Conservation (phyloP, 208 protist species). For the Trypanosoma mega region DNA sequence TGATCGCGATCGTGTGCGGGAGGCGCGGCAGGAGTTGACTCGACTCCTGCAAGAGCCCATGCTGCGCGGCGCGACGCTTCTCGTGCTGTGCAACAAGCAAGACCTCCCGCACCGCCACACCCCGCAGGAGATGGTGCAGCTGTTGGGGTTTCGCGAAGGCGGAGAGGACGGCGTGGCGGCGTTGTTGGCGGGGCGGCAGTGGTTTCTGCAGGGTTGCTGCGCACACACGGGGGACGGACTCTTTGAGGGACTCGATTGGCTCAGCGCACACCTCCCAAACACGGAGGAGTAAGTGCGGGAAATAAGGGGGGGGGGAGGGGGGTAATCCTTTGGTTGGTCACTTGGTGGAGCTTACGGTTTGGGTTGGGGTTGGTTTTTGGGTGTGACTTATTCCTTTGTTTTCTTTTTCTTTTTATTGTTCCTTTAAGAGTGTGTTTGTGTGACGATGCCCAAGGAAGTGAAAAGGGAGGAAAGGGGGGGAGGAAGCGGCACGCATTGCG, state of each 20-base stretch:
- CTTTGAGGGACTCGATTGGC: slow-evolving; percentile 97
- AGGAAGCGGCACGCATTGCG: no score
- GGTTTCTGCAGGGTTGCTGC: slow-evolving; percentile 96
- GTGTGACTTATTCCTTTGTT: not conserved
- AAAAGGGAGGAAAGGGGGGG: no score
- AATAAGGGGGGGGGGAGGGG: no score
- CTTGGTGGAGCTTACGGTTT: no score
- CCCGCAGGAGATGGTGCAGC: slow-evolving; percentile 58
- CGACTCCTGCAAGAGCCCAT: slow-evolving; percentile 81
- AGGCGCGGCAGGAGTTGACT: slow-evolving; percentile 78
- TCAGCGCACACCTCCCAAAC: slow-evolving; percentile 75
- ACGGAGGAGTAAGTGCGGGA: slow-evolving; percentile 1
- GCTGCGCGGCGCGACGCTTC: slow-evolving; percentile 74
- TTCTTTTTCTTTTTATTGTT: slow-evolving; percentile 4
- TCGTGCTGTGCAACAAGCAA: slow-evolving; percentile 97
- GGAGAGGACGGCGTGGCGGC: slow-evolving; percentile 32
- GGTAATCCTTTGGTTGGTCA: no score
- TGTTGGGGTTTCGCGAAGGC: slow-evolving; percentile 46
- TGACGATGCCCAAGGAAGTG: no score
- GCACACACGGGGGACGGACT: slow-evolving; percentile 95
- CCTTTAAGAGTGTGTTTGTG: no score
- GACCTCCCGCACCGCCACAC: slow-evolving; percentile 77
- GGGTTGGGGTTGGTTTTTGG: not conserved
- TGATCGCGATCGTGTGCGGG: slow-evolving; percentile 79
- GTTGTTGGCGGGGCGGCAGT: slow-evolving; percentile 55